Percentiles rank a stretch among this genome's conserved stretches.
Conservation (phyloP, 129 eudicot species). For the Centaurea solstitialis region DNA sequence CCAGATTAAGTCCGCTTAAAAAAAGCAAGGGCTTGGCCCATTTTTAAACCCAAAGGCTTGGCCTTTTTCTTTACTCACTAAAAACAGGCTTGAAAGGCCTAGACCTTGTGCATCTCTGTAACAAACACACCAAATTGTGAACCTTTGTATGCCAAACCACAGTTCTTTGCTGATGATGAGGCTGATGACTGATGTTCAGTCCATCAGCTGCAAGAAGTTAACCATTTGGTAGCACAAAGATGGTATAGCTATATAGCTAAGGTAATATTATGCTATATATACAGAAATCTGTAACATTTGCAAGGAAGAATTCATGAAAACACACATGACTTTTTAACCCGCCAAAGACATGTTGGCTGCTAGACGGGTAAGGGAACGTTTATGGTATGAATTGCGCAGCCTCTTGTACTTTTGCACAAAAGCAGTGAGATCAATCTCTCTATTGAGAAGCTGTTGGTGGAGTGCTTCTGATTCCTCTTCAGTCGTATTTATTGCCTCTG, state of each 20-base stretch:
- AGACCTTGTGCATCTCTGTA: too few species aligned
- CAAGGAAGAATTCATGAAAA: neutral
- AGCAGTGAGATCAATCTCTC: constrained; percentile 32
- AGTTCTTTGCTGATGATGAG: neutral
- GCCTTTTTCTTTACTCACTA: too few species aligned
- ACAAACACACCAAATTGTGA: neutral
- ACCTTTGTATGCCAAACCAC: neutral
- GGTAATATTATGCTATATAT: constrained; percentile 17
- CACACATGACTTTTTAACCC: constrained; percentile 13
- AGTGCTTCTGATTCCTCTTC: constrained; percentile 38
- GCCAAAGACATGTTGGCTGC: constrained; percentile 23
- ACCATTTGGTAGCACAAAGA: neutral
- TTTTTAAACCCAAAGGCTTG: too few species aligned
- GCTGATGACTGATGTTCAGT: neutral
- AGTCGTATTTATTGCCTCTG: constrained; percentile 24
- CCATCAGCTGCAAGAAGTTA: neutral
- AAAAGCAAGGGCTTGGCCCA: too few species aligned
- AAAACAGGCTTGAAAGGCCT: too few species aligned
- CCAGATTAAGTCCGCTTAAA: too few species aligned
- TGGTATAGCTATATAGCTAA: constrained; percentile 4
- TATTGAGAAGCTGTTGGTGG: constrained; percentile 38
- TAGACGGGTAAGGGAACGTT: constrained; percentile 34
- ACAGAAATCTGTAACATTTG: constrained; percentile 16
- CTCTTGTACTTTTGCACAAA: constrained; percentile 30
- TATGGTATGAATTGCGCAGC: constrained; percentile 34